Percentiles rank a stretch among this genome's conserved stretches.
Conservation (phyloP, 2,329 filamentous ascomycete genomes). For the Blastomyces parvus region DNA sequence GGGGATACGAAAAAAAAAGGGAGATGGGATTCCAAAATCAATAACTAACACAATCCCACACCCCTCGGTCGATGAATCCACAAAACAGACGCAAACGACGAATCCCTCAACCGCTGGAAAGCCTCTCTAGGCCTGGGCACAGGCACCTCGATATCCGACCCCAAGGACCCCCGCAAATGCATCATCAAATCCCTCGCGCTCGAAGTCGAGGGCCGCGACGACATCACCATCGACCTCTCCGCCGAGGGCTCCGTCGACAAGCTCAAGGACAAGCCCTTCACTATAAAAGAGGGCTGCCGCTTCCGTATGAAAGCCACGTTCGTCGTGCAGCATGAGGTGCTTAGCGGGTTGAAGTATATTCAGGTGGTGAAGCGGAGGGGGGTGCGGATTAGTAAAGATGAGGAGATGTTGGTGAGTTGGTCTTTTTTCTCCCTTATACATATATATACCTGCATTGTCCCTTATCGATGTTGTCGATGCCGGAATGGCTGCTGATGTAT, state of each 20-base stretch:
- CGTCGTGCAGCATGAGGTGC: conserved; percentile 92
- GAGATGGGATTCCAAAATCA: neutral
- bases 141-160: conserved; percentile 61
- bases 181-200: conserved; percentile 88
- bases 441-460: neutral
- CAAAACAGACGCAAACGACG: conserved; percentile 58
- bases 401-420: conserved; percentile 85
- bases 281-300: conserved; percentile 87
- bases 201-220: conserved; percentile 68
- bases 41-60: neutral
- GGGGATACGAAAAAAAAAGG: neutral
- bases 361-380: conserved; percentile 88
- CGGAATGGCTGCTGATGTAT: neutral
- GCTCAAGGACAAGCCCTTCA: conserved; percentile 89
- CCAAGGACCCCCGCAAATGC: conserved; percentile 77
- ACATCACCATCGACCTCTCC: conserved; percentile 83
- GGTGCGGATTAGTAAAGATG: conserved; percentile 78
- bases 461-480: neutral
- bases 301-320: conserved; percentile 94
- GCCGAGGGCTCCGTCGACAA: conserved; percentile 60
- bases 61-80: neutral
- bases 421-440: neutral
- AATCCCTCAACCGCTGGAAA: conserved; percentile 96
- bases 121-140: conserved; percentile 77
- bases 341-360: conserved; percentile 90